phyloP scores from a whole-genome alignment of 495 filamentous ascomycete species.

The Oidiodendron maius region DNA sequence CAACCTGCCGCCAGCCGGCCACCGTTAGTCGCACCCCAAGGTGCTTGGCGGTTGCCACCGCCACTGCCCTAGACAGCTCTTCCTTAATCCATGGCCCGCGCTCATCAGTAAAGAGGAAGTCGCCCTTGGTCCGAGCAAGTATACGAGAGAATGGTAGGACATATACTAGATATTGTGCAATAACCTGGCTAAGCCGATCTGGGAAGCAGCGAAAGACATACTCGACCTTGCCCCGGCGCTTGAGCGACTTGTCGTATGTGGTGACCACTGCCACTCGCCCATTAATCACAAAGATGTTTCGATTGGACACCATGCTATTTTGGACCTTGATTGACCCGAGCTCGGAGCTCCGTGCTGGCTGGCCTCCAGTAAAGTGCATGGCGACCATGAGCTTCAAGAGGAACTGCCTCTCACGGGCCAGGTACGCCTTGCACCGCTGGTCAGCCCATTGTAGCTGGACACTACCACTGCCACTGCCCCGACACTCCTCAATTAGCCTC shows the following conservation, averaged over 20 bases:
- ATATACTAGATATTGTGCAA: not conserved
- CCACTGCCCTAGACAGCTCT: not conserved
- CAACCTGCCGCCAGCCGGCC: not conserved
- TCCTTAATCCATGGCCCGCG: not conserved
- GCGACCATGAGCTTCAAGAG: not conserved
- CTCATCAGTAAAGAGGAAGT: not conserved
- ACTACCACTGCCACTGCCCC: no score
- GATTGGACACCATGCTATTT: constrained; percentile 6
- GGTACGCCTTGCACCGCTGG: not conserved
- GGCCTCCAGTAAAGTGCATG: not conserved
- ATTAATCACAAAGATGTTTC: constrained; percentile 7
- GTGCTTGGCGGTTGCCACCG: not conserved
- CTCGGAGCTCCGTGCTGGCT: not conserved
- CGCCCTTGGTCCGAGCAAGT: not conserved
- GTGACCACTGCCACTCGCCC: not conserved
- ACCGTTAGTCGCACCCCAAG: not conserved
- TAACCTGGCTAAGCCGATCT: not conserved
- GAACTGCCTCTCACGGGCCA: not conserved
- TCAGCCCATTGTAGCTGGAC: not conserved
- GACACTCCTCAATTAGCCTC: not conserved
- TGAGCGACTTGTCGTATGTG: not conserved
- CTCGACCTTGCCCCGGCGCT: not conserved
- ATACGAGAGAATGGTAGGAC: not conserved
- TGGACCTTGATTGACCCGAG: constrained; percentile 7
- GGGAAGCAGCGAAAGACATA: not conserved